phyloP scores from a whole-genome alignment of 2,329 filamentous ascomycete species.

The Pseudopithomyces chartarum region DNA sequence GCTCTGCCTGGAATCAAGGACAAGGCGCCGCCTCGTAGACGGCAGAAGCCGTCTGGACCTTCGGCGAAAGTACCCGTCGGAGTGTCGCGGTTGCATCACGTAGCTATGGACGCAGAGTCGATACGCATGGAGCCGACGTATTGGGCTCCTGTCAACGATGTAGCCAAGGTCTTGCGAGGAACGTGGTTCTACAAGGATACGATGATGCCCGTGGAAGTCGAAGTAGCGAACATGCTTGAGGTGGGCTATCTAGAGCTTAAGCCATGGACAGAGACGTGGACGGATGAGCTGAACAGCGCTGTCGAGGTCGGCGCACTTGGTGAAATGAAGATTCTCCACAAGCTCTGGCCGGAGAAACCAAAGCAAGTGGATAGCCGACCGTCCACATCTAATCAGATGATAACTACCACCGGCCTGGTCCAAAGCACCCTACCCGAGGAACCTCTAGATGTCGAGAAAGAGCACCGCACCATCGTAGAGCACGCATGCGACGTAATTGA shows the following conservation, averaged over 20 bases:
- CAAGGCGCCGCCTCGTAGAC: slow-evolving; percentile 27
- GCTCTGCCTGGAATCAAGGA: slow-evolving; percentile 36
- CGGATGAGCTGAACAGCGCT: slow-evolving; percentile 86
- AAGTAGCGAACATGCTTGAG: slow-evolving; percentile 89
- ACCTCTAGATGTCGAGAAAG: slow-evolving; percentile 50
- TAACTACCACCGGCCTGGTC: slow-evolving; percentile 29
- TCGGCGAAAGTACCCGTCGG: slow-evolving; percentile 77
- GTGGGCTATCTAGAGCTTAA: slow-evolving; percentile 85
- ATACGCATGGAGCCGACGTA: slow-evolving; percentile 92
- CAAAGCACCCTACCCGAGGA: slow-evolving; percentile 41
- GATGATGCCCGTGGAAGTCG: slow-evolving; percentile 85
- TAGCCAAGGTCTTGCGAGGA: slow-evolving; percentile 78
- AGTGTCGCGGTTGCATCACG: slow-evolving; percentile 85
- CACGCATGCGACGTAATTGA: slow-evolving; percentile 55
- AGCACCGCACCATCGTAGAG: slow-evolving; percentile 50
- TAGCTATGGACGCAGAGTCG: slow-evolving; percentile 69
- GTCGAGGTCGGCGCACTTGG: slow-evolving; percentile 86
- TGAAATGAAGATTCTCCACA: slow-evolving; percentile 88
- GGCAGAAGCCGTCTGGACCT: slow-evolving; percentile 38
- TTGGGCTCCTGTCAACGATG: slow-evolving; percentile 92
- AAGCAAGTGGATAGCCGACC: slow-evolving; percentile 56
- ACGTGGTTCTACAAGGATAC: slow-evolving; percentile 99
- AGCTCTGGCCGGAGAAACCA: slow-evolving; percentile 74
- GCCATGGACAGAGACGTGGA: slow-evolving; percentile 91
- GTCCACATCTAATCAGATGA: slow-evolving; percentile 42